Base-by-base conservation (phyloP, 2,329 filamentous ascomycete species). In the Colletotrichum aenigma region DNA sequence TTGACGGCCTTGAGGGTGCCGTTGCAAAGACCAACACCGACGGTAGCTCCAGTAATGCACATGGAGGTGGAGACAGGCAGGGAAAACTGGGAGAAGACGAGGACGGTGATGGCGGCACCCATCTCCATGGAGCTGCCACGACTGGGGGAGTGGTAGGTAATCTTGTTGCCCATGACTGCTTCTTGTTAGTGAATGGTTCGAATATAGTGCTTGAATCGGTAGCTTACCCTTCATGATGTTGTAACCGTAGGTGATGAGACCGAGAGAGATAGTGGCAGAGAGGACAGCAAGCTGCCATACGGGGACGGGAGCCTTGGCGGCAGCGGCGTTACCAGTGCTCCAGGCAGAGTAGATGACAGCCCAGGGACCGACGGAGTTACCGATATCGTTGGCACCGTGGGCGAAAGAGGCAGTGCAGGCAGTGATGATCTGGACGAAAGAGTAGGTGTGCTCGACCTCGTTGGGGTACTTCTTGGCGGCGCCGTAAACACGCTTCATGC, bases 31-130 rank as follows among this genome's bases (percentile, higher is more conserved):
- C 93, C 94, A 65, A 96, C 94, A 75, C 94, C 94, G 60, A 95
- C 92, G 1, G 93, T 95, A 30, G 94, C 94, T 70, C 94, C 94
- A 2, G 94, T 95, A 83, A 96, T 95, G 83, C 94, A 96, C 94
- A 93, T 93, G 21, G 92, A 93, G 3, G 93, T 96, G 0, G 94
- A 95, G 32, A 96, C 94, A 48, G 94, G 94, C 0, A 96, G 92
- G 2, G 90, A 91, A 87, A 89, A 94, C 82, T 95, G 93, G 0
- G 93, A 94, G 88, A 94, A 94, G 82, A 96, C 85, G 28, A 95
- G 90, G 76, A 95, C 91, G 12, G 94, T 95, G 79, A 96, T 91
- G 78, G 94, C 93, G 60, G 94, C 93, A 62, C 94, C 94, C 90
- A 96, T 91, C 82, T 96, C 94, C 94, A 96, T 96, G 66, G 93